Evolutionary conservation across 176 grass and related monocot genomes (phyloP).

Genomic region (Bothriochloa decipiens): DNA sequence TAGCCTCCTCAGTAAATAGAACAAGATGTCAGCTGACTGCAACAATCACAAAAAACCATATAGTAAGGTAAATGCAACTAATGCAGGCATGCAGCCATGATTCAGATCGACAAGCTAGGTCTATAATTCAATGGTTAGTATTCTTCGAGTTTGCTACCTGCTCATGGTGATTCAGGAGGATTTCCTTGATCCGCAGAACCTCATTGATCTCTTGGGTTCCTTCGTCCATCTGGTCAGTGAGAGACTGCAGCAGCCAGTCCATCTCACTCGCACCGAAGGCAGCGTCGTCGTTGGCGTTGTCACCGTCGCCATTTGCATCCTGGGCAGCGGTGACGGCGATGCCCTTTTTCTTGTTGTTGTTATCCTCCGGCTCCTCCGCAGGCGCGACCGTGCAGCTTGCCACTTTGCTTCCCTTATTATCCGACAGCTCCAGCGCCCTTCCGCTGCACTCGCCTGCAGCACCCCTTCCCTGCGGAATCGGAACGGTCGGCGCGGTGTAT

Average conservation of each 20-base stretch:
- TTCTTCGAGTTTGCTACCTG: slow-evolving; percentile 39
- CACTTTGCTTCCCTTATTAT: slow-evolving; percentile 44
- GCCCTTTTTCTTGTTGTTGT: neutral
- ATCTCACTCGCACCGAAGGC: neutral
- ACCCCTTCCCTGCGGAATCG: neutral
- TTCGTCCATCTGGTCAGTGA: slow-evolving; percentile 55
- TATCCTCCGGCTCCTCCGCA: neutral
- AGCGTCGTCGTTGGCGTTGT: neutral
- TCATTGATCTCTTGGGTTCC: slow-evolving; percentile 40
- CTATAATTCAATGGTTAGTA: neutral
- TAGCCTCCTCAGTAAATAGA: slow-evolving; percentile 63
- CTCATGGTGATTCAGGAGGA: slow-evolving; percentile 45
- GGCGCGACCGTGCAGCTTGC: slow-evolving; percentile 26
- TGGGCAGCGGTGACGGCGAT: neutral
- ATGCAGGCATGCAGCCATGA: neutral
- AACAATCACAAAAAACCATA: neutral
- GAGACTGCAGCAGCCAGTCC: slow-evolving; percentile 38
- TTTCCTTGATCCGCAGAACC: slow-evolving; percentile 59
- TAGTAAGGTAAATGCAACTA: neutral
- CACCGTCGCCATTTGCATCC: slow-evolving; percentile 10
- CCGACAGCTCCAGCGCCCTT: slow-evolving; percentile 1
- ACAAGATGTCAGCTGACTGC: slow-evolving; percentile 50
- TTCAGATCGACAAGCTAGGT: neutral
- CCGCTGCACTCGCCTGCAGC: slow-evolving; percentile 33
- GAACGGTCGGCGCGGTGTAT: neutral